phyloP scores from a whole-genome alignment of 2,329 filamentous ascomycete genomes.

The Zymoseptoria ardabiliae region DNA sequence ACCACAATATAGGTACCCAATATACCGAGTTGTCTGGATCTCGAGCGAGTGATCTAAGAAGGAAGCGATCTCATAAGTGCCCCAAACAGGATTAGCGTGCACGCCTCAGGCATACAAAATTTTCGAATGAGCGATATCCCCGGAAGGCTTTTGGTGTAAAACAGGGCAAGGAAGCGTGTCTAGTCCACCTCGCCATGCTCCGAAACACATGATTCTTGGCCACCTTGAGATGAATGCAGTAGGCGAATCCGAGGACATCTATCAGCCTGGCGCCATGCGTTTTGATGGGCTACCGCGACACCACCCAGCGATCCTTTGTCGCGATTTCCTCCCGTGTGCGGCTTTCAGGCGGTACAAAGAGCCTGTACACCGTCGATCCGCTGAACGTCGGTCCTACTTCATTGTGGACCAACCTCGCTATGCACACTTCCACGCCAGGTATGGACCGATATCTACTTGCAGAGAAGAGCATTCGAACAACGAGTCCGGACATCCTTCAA shows the following conservation, averaged over 20 bases:
- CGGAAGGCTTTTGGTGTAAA: too few species aligned
- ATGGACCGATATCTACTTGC: not conserved
- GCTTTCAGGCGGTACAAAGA: not conserved
- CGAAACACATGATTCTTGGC: not conserved
- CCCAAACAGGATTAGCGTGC: too few species aligned
- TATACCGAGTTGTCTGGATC: too few species aligned
- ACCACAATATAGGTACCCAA: too few species aligned
- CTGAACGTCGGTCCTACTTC: not conserved
- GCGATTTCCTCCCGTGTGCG: not conserved
- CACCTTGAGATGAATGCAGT: not conserved
- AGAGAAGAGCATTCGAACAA: not conserved
- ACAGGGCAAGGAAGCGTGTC: too few species aligned
- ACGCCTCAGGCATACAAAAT: too few species aligned
- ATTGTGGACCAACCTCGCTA: not conserved
- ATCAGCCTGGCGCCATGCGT: not conserved
- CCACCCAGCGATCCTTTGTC: not conserved
- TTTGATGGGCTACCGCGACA: not conserved
- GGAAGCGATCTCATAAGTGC: too few species aligned
- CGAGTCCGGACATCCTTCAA: too few species aligned
- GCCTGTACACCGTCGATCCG: not conserved
- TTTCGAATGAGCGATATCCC: too few species aligned
- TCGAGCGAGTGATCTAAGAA: too few species aligned
- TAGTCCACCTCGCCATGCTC: too few species aligned
- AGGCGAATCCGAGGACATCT: not conserved
- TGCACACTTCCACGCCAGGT: not conserved